These are phyloP conservation scores for Metarhizium guizhouense DNA, from an alignment of 2,329 filamentous ascomycete genomes.

Conservation along the genomic window DNA sequence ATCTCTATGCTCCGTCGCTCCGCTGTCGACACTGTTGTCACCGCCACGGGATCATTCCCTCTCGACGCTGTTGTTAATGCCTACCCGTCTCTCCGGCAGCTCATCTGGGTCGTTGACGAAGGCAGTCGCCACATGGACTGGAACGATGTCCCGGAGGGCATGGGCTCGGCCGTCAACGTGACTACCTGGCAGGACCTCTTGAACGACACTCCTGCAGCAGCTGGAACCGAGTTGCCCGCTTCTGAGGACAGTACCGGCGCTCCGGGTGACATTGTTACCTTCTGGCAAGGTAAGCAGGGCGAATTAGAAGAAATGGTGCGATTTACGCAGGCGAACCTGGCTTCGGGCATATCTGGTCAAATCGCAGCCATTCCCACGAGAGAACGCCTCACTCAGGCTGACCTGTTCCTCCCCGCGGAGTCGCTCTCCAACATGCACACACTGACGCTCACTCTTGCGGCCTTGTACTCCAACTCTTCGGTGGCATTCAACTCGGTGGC, in stretches of 20 bases:
- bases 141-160: conserved; percentile 76
- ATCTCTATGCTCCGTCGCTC: conserved; percentile 64
- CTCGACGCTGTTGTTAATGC: conserved; percentile 62
- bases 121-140: conserved; percentile 91
- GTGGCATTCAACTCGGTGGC: conserved; percentile 85
- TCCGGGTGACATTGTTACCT: conserved; percentile 51
- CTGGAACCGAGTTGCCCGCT: conserved; percentile 55
- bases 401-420: conserved; percentile 80
- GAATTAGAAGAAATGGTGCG: conserved; percentile 62
- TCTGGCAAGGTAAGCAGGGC: conserved; percentile 51
- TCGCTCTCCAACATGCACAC: conserved; percentile 72
- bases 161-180: conserved; percentile 66
- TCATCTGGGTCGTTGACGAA: conserved; percentile 89
- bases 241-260: conserved; percentile 41
- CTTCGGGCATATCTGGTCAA: conserved; percentile 75
- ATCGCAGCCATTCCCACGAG: conserved; percentile 65
- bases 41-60: conserved; percentile 78
- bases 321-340: conserved; percentile 76
- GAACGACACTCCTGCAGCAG: conserved; percentile 53
- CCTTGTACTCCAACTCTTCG: conserved; percentile 76
- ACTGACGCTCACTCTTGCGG: conserved; percentile 69
- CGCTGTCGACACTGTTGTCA: conserved; percentile 72
- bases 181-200: conserved; percentile 91
- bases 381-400: conserved; percentile 64
- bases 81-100: conserved; percentile 62